Evolutionary conservation across 225 moss, liverwort and hornwort species (phyloP).

Genomic region (Polytrichum formosum): DNA sequence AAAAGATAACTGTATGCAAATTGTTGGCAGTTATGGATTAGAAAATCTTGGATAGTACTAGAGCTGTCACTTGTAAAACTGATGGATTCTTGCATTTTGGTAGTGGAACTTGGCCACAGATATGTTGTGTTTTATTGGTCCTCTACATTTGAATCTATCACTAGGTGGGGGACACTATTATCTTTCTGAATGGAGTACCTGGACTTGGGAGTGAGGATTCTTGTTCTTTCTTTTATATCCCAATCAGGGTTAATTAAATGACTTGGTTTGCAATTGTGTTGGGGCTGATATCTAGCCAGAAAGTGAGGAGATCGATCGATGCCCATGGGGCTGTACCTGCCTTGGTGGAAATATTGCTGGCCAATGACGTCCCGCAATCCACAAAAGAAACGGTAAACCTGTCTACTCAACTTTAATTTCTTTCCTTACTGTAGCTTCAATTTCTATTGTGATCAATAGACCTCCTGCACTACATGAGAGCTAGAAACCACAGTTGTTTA

Average conservation of each 20-base stretch:
- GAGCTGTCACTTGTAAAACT: too few species aligned
- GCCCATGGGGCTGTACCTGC: slow-evolving; percentile 80
- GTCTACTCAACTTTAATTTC: too few species aligned
- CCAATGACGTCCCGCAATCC: slow-evolving; percentile 45
- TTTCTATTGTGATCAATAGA: too few species aligned
- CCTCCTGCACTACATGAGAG: too few species aligned
- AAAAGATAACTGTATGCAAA: too few species aligned
- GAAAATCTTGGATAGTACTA: too few species aligned
- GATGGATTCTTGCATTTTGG: too few species aligned
- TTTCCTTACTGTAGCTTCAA: too few species aligned
- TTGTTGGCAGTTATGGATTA: too few species aligned
- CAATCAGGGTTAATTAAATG: slow-evolving; percentile 1
- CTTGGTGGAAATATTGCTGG: slow-evolving; percentile 77
- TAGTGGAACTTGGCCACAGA: background rate
- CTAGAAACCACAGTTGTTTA: too few species aligned
- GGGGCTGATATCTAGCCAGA: slow-evolving; percentile 43
- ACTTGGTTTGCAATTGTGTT: slow-evolving; percentile 1
- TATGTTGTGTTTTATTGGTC: background rate
- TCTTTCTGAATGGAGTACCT: background rate
- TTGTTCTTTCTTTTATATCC: too few species aligned
- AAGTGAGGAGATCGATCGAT: slow-evolving; percentile 77
- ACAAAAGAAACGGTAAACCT: slow-evolving; percentile 65
- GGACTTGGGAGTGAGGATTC: background rate
- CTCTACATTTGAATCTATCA: background rate
- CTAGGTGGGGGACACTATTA: too few species aligned